phyloP scores from a whole-genome alignment of 78 protist species.

The Emiliania huxleyi region DNA sequence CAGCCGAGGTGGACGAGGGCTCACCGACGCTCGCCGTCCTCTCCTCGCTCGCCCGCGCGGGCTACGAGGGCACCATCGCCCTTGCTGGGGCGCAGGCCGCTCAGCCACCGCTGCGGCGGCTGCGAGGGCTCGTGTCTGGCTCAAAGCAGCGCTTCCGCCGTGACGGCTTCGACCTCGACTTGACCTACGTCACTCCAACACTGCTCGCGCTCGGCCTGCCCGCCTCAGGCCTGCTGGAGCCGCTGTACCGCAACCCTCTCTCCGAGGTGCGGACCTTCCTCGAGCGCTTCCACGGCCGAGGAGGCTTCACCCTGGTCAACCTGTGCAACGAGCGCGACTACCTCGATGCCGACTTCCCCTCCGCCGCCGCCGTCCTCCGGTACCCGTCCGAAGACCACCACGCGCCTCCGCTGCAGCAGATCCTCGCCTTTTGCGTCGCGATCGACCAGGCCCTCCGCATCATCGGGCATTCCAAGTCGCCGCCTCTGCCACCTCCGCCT shows the following conservation, averaged over 20 bases:
- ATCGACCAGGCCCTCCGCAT: too few species aligned
- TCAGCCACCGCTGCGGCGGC: not conserved
- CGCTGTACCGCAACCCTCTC: not conserved
- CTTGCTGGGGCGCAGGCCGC: too few species aligned
- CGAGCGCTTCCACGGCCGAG: not conserved
- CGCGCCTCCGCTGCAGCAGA: slow-evolving; percentile 42
- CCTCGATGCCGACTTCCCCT: not conserved
- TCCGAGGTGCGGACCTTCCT: slow-evolving; percentile 2
- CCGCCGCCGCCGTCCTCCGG: not conserved
- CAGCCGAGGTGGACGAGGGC: too few species aligned
- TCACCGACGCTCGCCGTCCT: too few species aligned
- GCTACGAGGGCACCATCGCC: too few species aligned
- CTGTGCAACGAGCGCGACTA: slow-evolving; percentile 61
- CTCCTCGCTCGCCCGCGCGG: too few species aligned
- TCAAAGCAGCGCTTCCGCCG: not conserved
- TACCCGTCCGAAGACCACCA: slow-evolving; percentile 54
- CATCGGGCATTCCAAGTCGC: too few species aligned
- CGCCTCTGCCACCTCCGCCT: too few species aligned
- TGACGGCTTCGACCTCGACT: slow-evolving; percentile 62
- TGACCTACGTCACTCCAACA: slow-evolving; percentile 46
- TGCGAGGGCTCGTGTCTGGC: not conserved
- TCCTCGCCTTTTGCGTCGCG: not conserved
- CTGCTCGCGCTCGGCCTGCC: slow-evolving; percentile 84
- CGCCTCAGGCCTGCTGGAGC: not conserved
- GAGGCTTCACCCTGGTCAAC: slow-evolving; percentile 38